Conservation (phyloP, 768 basidiomycete species). For the Suillus americanus region DNA sequence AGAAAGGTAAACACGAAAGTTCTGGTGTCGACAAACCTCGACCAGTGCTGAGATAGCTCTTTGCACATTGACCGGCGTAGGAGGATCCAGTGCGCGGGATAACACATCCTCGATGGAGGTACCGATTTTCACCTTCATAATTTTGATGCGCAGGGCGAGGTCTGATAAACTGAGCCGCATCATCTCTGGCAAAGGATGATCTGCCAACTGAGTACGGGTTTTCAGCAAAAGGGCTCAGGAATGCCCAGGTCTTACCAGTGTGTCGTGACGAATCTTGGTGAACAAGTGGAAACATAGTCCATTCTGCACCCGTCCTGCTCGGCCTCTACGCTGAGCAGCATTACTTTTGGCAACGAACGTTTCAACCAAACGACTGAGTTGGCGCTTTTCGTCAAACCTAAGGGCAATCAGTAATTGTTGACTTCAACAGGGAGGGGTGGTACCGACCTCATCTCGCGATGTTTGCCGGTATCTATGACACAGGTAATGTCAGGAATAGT, state of each 20-base stretch:
- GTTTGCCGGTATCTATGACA: conserved; percentile 92
- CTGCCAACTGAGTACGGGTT: conserved; percentile 61
- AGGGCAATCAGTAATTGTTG: conserved; percentile 3
- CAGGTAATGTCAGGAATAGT: conserved; percentile 98
- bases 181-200: conserved; percentile 94
- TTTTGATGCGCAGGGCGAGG: conserved; percentile 88
- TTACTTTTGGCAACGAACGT: conserved; percentile 91
- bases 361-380: conserved; percentile 88
- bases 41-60: conserved; percentile 88
- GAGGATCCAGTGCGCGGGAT: conserved; percentile 86
- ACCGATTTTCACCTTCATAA: conserved; percentile 87
- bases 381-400: conserved; percentile 96
- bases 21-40: conserved; percentile 51
- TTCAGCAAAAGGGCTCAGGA: conserved; percentile 1
- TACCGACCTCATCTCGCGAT: conserved; percentile 84
- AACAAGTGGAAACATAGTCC: conserved; percentile 97
- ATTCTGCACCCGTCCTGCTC: conserved; percentile 87
- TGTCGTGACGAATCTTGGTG: conserved; percentile 84
- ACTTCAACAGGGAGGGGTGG: neutral
- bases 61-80: conserved; percentile 81
- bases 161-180: conserved; percentile 90
- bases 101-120: conserved; percentile 88
- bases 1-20: conserved; percentile 3
- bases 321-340: conserved; percentile 83
- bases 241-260: conserved; percentile 44